phyloP scores from a whole-genome alignment of 2,329 filamentous ascomycete genomes.

The Trichophyton schoenleinii region DNA sequence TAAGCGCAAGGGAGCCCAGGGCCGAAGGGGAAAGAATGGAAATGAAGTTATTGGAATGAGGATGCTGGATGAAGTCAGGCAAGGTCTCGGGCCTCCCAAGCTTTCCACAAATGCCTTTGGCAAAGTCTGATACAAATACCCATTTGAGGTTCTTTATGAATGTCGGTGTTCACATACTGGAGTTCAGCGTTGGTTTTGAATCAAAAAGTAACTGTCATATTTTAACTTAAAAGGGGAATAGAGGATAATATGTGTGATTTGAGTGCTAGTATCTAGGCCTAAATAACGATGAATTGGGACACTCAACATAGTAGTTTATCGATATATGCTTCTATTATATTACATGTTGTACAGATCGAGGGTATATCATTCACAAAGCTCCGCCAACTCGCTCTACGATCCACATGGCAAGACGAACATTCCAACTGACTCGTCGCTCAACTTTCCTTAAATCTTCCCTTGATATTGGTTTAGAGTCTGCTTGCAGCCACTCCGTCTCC shows the following conservation, averaged over 20 bases:
- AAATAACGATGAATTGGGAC: not conserved
- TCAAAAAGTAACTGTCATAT: not conserved
- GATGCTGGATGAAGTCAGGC: constrained; percentile 81
- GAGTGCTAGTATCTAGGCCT: not conserved
- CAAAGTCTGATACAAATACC: not conserved
- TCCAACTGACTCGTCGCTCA: constrained; percentile 72
- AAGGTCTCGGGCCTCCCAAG: constrained; percentile 63
- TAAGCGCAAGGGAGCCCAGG: constrained; percentile 34
- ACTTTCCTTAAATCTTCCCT: constrained; percentile 66
- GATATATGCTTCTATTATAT: not conserved
- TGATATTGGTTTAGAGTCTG: constrained; percentile 56
- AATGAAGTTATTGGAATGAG: constrained; percentile 69
- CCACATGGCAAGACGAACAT: constrained; percentile 87
- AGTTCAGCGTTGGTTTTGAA: constrained; percentile 12
- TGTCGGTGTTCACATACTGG: not conserved
- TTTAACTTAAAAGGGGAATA: not conserved
- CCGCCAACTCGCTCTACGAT: constrained; percentile 76
- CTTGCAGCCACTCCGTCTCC: constrained; percentile 69
- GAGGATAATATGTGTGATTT: not conserved
- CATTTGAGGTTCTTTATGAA: not conserved
- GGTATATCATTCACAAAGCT: constrained; percentile 48
- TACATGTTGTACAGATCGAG: not conserved
- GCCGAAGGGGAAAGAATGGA: constrained; percentile 61
- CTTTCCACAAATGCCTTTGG: constrained; percentile 28
- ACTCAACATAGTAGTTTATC: not conserved